A percentile compares a stretch with the other conserved stretches of the same genome.
Evolutionary conservation across 495 filamentous ascomycete genomes (phyloP).

Genomic region (Pyronema omphalodes): DNA sequence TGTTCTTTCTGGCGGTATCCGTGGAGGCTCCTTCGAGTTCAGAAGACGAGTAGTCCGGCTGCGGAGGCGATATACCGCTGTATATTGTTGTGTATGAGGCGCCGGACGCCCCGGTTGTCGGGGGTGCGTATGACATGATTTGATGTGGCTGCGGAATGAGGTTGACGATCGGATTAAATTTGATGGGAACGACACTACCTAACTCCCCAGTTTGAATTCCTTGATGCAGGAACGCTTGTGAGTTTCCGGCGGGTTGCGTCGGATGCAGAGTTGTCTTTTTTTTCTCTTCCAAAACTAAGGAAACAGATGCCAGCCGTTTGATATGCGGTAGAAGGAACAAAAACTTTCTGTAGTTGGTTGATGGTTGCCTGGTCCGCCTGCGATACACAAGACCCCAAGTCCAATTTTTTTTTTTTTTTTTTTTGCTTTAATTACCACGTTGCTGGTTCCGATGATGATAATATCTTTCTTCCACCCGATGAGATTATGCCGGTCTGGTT

Average conservation of each 20-base stretch:
- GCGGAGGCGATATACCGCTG: background rate
- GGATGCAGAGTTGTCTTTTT: background rate
- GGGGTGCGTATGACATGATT: slow-evolving; percentile 4
- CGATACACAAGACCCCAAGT: background rate
- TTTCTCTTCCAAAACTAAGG: background rate
- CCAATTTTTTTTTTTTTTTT: background rate
- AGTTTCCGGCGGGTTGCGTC: background rate
- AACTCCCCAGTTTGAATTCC: background rate
- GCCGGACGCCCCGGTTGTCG: background rate
- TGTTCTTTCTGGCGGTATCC: background rate
- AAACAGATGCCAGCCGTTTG: background rate
- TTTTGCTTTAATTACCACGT: background rate
- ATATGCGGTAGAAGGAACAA: background rate
- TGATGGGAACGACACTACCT: background rate
- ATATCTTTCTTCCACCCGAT: background rate
- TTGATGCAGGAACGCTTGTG: background rate
- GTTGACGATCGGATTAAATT: background rate
- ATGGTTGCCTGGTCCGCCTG: background rate
- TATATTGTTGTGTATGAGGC: background rate
- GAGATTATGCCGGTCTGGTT: background rate
- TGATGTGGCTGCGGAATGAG: background rate
- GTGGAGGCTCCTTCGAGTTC: slow-evolving; percentile 6
- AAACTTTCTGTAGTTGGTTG: background rate
- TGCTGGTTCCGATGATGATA: background rate
- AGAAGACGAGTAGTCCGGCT: slow-evolving; percentile 4